Base-by-base conservation (phyloP, 306 rosid species). In the Geum urbanum region DNA sequence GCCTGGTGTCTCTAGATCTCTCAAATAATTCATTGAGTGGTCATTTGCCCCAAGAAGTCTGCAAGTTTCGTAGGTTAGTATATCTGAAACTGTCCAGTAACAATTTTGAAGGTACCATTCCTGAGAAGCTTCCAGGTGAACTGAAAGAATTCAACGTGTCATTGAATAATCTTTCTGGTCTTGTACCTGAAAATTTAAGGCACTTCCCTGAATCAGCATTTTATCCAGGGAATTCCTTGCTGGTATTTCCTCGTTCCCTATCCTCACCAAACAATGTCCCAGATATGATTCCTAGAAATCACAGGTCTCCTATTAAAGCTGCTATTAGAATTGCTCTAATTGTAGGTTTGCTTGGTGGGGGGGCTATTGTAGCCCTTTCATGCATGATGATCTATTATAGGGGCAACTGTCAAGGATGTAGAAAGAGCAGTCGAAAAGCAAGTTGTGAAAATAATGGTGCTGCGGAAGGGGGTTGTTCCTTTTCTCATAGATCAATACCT, bases 141-240 rank as follows among this genome's bases (percentile, higher is more conserved):
- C 74, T 91, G 79, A 79, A 65, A 71, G 95, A 45, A 39, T 77
- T 91, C 60, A 79, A 91, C 39, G 84, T 81, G 66, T 91, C 97
- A 64, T 84, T 84, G 27, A 88, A 91, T 76, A 86, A 91, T 76
- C 79, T 91, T 64, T 84, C 95, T 20, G 95, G 95, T 15, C 68
- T 66, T 70, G 77, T 88, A 55, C 97, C 95, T 40, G 78, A 63
- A 56, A 83, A 78, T 46, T 81, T 88, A 74, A 70, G 46, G 83
- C 76, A 74, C 43, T 91, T 91, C 82, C 87, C 95, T 37, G 90
- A 76, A 62, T 88, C 97, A 7, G 82, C 95, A 79, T 91, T 88
- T 72, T 86, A 76, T 85, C 97, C 97, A 0, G 97, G 95, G 75
- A 91, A 88, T 69, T 62, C 83, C 45, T 76, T 84, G 77, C 80